A percentile compares a stretch with the other conserved stretches of the same genome.
These are phyloP conservation scores for Hygrophorus russula DNA, from an alignment of 768 basidiomycete genomes.

Conservation along the genomic window DNA sequence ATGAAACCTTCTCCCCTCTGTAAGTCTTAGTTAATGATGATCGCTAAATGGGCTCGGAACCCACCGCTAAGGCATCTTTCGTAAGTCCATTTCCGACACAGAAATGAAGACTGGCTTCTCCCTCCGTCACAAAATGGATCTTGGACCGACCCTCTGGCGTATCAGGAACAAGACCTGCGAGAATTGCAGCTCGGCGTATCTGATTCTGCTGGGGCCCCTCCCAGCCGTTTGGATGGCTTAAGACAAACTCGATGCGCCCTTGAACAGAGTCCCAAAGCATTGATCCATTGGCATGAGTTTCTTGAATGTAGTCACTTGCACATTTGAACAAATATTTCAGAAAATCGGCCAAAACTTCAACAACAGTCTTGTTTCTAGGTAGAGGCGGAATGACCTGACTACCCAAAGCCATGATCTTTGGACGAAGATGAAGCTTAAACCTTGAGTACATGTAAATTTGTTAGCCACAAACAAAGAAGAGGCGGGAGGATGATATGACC, in stretches of 20 bases:
- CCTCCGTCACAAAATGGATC: slow-evolving; percentile 48
- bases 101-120: slow-evolving; percentile 50
- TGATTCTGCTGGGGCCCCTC: slow-evolving; percentile 42
- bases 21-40: neutral
- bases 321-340: slow-evolving; percentile 34
- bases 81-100: slow-evolving; percentile 32
- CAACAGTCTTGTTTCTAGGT: slow-evolving; percentile 27
- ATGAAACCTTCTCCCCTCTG: slow-evolving; percentile 36
- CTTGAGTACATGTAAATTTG: slow-evolving; percentile 5
- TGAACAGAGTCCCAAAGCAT: slow-evolving; percentile 31
- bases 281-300: slow-evolving; percentile 30
- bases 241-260: slow-evolving; percentile 29
- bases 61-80: slow-evolving; percentile 22
- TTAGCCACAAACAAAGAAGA: slow-evolving; percentile 14
- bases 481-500: slow-evolving; percentile 19
- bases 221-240: slow-evolving; percentile 54
- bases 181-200: slow-evolving; percentile 39
- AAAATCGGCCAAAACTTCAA: slow-evolving; percentile 38
- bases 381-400: slow-evolving; percentile 28
- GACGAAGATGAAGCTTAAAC: slow-evolving; percentile 27
- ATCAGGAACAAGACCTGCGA: slow-evolving; percentile 36
- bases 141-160: slow-evolving; percentile 26
- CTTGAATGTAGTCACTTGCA: slow-evolving; percentile 30
- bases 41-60: too few species aligned
- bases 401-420: slow-evolving; percentile 7